Evolutionary conservation across 2,329 filamentous ascomycete genomes (phyloP), one percentile per base, ranked within the genome.

Genomic region (Pseudopithomyces chartarum): DNA sequence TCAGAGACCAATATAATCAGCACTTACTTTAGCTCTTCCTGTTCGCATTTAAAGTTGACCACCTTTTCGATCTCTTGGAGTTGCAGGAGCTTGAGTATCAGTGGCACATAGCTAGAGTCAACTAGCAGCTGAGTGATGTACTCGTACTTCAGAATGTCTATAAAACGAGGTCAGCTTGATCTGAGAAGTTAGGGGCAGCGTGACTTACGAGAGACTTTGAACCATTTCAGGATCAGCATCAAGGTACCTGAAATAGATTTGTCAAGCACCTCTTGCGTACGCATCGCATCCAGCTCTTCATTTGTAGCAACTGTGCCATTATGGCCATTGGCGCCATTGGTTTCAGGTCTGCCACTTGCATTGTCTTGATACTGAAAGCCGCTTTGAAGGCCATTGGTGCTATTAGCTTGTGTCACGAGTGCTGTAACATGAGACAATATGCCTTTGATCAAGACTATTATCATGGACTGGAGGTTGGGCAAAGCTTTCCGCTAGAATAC

Each of bases 91-190:
- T 98, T 98, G 32, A 99, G 80, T 22, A 97, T 90, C 29, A 99
- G 81, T 0, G 94, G 94, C 6, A 99, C 83, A 73, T 97, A 99
- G 74, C 97, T 98, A 3, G 92, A 95, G 76, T 99, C 95, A 26
- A 99, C 84, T 11, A 99, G 81, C 2, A 99, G 84, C 71, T 99
- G 95, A 0, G 92, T 94, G 69, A 99, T 80, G 69, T 97, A 98
- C 77, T 99, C 95, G 65, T 95, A 97, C 73, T 97, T 97, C 62
- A 99, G 81, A 26, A 98, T 85, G 73, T 99, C 92, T 96, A 38
- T 20, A 38, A 2, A 26, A n/a, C 1, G 20, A 33, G 23, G 15
- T 47, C 17, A 47, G 44, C 34, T 7, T 4, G 17, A 29, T 29
- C 17, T 15, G 19, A 8, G 12, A 20, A 34, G 15, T 6, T 13